Percentiles rank a stretch among this genome's conserved stretches.
Conservation (phyloP, 73 alveolate genomes). For the Paramecium pentaurelia region DNA sequence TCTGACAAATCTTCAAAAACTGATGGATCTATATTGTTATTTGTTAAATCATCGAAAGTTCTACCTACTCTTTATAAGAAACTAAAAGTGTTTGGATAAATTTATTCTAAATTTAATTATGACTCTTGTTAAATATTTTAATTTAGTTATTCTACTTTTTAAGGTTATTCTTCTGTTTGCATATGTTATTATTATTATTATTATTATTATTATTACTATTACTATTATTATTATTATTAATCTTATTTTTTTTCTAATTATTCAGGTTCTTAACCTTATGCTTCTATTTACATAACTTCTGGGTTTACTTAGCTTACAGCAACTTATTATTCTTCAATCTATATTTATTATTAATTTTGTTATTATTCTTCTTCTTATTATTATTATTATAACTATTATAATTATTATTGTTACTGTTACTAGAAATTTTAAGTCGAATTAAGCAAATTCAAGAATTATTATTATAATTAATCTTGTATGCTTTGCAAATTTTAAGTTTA, state of each 20-base stretch:
- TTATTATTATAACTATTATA: neutral
- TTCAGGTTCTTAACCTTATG: neutral
- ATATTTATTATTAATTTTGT: neutral
- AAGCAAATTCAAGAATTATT: neutral
- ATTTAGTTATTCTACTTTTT: neutral
- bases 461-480: neutral
- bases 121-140: neutral
- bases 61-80: neutral
- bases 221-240: neutral
- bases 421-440: neutral
- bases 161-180: neutral
- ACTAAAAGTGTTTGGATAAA: neutral
- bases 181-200: neutral
- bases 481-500: neutral
- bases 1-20: neutral
- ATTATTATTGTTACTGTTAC: neutral
- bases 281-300: neutral
- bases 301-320: neutral
- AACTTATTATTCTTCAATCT: neutral
- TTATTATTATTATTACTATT: neutral
- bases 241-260: neutral
- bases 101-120: neutral
- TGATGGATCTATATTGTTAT: neutral
- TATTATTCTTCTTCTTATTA: neutral
- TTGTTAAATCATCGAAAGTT: neutral